Evolutionary conservation across 306 rosid genomes (phyloP).

Genomic region (Prunus davidiana): DNA sequence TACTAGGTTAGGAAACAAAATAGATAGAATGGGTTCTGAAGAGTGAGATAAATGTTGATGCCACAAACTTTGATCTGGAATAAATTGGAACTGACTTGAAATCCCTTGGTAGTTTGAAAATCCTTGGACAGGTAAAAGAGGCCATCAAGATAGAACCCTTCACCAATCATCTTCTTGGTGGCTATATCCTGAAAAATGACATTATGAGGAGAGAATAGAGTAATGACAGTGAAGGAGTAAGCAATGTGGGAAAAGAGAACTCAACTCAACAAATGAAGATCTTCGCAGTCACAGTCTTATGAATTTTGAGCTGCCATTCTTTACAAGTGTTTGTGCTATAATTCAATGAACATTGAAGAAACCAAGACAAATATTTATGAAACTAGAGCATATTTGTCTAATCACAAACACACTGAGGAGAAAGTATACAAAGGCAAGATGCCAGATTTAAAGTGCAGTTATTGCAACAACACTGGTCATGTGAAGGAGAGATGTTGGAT

Average conservation of each 20-base stretch:
- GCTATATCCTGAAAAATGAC: background rate
- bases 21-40: background rate
- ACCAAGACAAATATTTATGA: too few relatives aligned
- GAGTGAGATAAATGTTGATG: background rate
- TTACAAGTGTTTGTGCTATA: too few relatives aligned
- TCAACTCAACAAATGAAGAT: too few relatives aligned
- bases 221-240: too few relatives aligned
- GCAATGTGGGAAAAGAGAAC: too few relatives aligned
- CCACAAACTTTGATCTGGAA: background rate
- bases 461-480: background rate
- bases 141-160: background rate
- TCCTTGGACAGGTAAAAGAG: background rate
- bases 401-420: too few relatives aligned
- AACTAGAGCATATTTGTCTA: too few relatives aligned
- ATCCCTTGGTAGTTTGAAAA: background rate
- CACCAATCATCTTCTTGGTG: background rate
- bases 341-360: too few relatives aligned
- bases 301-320: too few relatives aligned
- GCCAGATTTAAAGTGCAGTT: background rate
- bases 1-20: background rate
- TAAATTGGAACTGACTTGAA: too few relatives aligned
- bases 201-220: background rate
- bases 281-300: too few relatives aligned
- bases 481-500: background rate
- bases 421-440: background rate